Percentiles rank a stretch among this genome's conserved stretches.
Evolutionary conservation across 192 early-diverging fungal species (phyloP).

Genomic region (Geosiphon pyriformis): DNA sequence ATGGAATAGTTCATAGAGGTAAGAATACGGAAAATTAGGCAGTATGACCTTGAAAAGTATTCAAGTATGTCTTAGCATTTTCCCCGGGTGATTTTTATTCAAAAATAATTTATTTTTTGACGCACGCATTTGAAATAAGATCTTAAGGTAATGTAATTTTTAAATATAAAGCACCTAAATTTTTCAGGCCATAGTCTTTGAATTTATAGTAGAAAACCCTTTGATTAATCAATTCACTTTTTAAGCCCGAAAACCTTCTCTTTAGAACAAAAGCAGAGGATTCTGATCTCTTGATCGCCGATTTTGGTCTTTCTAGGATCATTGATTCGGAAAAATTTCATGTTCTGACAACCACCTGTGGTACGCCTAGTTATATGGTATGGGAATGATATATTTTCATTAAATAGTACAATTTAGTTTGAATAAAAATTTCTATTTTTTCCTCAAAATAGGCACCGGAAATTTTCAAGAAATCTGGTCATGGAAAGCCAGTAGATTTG

Average conservation of each 20-base stretch:
- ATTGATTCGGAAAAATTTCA: constrained; percentile 55
- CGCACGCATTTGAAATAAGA: too few relatives aligned
- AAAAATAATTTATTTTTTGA: too few relatives aligned
- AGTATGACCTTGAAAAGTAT: too few relatives aligned
- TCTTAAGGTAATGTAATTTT: too few relatives aligned
- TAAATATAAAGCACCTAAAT: too few relatives aligned
- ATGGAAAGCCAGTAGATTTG: constrained; percentile 77
- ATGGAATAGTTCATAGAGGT: constrained; percentile 83
- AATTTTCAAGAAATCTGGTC: constrained; percentile 52
- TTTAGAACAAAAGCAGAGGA: constrained; percentile 55
- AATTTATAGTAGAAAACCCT: too few relatives aligned
- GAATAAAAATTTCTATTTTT: neutral
- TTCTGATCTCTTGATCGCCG: constrained; percentile 67
- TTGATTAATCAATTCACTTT: constrained; percentile 10
- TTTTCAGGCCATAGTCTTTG: too few relatives aligned
- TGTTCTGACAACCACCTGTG: constrained; percentile 63
- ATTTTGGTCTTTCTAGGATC: constrained; percentile 74
- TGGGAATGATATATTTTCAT: constrained; percentile 2
- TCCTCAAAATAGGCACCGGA: constrained; percentile 43
- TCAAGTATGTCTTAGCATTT: too few relatives aligned
- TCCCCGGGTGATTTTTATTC: too few relatives aligned
- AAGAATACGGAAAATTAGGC: too few relatives aligned
- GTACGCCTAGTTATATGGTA: constrained; percentile 80
- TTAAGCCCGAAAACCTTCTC: constrained; percentile 75
- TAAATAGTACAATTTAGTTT: neutral